phyloP scores from a whole-genome alignment of 768 basidiomycete species.

The Lentinus tigrinus region DNA sequence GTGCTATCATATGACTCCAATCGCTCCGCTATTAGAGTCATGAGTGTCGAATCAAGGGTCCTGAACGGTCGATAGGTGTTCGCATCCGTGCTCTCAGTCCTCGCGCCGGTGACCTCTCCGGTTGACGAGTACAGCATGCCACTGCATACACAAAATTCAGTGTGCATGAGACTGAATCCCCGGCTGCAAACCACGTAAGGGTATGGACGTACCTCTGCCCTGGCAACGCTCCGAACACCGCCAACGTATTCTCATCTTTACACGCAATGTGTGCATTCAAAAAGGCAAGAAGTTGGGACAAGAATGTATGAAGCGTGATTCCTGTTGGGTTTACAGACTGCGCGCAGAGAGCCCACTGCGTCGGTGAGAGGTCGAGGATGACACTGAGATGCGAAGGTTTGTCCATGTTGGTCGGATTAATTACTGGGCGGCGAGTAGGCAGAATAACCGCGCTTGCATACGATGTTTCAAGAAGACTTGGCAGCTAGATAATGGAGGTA shows the following conservation, averaged over 20 bases:
- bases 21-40: slow-evolving; percentile 59
- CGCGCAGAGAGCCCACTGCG: slow-evolving; percentile 70
- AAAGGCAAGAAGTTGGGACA: slow-evolving; percentile 86
- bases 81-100: slow-evolving; percentile 50
- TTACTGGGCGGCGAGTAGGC: neutral
- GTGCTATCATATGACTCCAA: slow-evolving; percentile 50
- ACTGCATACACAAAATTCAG: slow-evolving; percentile 36
- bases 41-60: slow-evolving; percentile 66
- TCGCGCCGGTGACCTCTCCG: slow-evolving; percentile 42
- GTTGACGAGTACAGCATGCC: slow-evolving; percentile 76
- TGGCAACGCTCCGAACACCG: slow-evolving; percentile 88
- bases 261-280: slow-evolving; percentile 91
- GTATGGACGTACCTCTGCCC: slow-evolving; percentile 64
- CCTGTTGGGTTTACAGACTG: slow-evolving; percentile 48
- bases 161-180: neutral
- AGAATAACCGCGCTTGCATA: neutral
- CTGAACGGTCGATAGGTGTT: slow-evolving; percentile 87
- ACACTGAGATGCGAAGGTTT: slow-evolving; percentile 70
- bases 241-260: slow-evolving; percentile 88
- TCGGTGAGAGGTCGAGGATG: slow-evolving; percentile 81
- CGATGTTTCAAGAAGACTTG: too few species aligned
- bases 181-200: neutral
- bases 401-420: slow-evolving; percentile 36
- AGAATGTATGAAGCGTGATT: slow-evolving; percentile 67
- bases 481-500: too few species aligned